Base-by-base conservation (phyloP, 768 basidiomycete genomes). In the Coprinopsis sp. region DNA sequence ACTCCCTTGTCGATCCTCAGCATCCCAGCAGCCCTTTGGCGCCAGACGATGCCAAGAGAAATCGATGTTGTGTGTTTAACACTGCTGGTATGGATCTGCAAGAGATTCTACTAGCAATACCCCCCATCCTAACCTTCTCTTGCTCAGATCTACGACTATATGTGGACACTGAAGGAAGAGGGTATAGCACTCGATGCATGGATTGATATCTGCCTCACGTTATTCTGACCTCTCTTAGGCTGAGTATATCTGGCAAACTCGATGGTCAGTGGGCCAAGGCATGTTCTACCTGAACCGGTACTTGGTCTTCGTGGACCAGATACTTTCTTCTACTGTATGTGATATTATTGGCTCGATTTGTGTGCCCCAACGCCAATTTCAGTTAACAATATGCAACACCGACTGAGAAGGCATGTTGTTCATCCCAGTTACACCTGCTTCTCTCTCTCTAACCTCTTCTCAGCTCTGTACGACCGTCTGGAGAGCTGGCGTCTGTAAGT, bases 261-360 rank as follows among this genome's bases (percentile, higher is more conserved):
- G 18, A 21, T 39, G 22, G 18, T 39, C 37, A 6, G 10, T 21
- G 21, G 37, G 37, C 6, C 6, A 22, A 6, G 11, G 11, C 21
- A 10, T 39, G 6, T 39, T 39, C 37, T 39, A 39, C 25, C 16
- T 39, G 6, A 39, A 39, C 37, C 37, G 37, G 22, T 39, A 39
- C 22, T 23, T 39, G 18, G 37, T 39, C 18, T 39, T 39, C 25
- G 18, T 39, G 11, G 37, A 39, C 37, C 37, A 39, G 34, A 11
- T 36, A 8, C 19, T 8, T 6, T 36, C 34, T 7, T 18, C 7
- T 11, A 10, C 6, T 36, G 34, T 36, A 36, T 7, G 34, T 6
- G 7, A 36, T 6, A 7, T 8, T 16, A 8, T n/a, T n/a, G n/a
- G n/a, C n/a, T n/a, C n/a, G n/a, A n/a, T n/a, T n/a, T n/a, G n/a